Percentiles rank a stretch among this genome's conserved stretches.
These are phyloP conservation scores for Echinosophora koreensis DNA, from an alignment of 306 rosid species.

Conservation along the genomic window DNA sequence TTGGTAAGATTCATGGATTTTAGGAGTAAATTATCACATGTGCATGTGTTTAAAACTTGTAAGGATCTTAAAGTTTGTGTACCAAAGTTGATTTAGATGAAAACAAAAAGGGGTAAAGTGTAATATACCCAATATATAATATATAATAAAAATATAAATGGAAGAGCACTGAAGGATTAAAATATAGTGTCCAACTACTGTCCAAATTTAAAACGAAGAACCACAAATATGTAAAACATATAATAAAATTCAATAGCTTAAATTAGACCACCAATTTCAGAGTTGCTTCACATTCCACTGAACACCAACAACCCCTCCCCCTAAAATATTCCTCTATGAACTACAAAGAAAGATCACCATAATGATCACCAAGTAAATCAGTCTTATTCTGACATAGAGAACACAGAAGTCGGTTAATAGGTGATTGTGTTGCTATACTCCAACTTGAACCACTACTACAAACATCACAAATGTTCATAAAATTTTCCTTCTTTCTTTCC, in stretches of 20 bases:
- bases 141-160: too few relatives aligned
- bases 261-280: neutral
- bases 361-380: neutral
- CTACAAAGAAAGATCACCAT: neutral
- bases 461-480: neutral
- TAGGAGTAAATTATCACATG: neutral
- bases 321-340: neutral
- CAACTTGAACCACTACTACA: neutral
- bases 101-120: too few relatives aligned
- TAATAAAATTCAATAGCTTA: neutral
- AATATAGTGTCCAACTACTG: neutral
- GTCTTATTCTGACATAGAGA: neutral
- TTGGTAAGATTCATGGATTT: neutral
- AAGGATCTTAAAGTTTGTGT: too few relatives aligned
- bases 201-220: constrained; percentile 25
- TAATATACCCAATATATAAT: too few relatives aligned
- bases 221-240: neutral
- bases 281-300: neutral
- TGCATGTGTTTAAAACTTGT: too few relatives aligned
- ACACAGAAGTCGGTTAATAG: neutral
- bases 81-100: too few relatives aligned
- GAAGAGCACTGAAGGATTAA: too few relatives aligned
- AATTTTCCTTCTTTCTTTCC: neutral
- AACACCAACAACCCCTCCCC: neutral
- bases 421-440: neutral